Evolutionary conservation across 768 basidiomycete genomes (phyloP), one percentile per base, ranked within the genome.

Genomic region (Coprinellus micaceus): DNA sequence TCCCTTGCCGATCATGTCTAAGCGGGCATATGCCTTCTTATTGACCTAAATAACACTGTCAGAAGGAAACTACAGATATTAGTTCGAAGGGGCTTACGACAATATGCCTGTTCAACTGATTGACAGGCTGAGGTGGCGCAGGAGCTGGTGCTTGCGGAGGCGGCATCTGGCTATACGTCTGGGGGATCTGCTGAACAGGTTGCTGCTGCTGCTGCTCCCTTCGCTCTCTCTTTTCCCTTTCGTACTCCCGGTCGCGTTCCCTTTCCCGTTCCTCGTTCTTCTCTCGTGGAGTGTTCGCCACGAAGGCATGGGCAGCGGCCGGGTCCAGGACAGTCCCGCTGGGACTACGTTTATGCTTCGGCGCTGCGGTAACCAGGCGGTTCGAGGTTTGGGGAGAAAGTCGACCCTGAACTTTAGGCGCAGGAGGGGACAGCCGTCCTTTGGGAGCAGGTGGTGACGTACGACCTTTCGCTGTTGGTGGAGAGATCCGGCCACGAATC

Each of bases 1-100:
- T 41, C 96, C 96, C 65, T 88, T 91, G 39, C 96, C 96, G 53
- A 98, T 86, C 72, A 91, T 77, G 66, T 94, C 91, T 2, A 98
- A 79, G 2, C 92, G 85, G 26, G 86, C 86, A 60, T 98, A 98
- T 0, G 80, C 70, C 63, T 84, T 88, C 68, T 85, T 89, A 76
- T 95, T 95, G 28, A 93, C 86, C 85, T 84, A 58, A 11, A 56
- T 24, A 36, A 19, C 13, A 48, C 45, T 25, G 11, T 25, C 15
- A 49, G 47, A 28, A 33, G 9, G 1, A 6, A 51, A 51, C 28
- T 5, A 4, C 21, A 50, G 29, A 11, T 25, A n/a, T 36, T n/a
- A n/a, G 57, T 51, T 45, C 36, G 59, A 55, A 53, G 47, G 13
- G 54, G 66, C 71, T 53, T 68, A 75, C 77, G 45, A 73, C 66